These are phyloP conservation scores for Pseudonitzschia pungens DNA, from an alignment of 108 stramenopile species.

Conservation along the genomic window DNA sequence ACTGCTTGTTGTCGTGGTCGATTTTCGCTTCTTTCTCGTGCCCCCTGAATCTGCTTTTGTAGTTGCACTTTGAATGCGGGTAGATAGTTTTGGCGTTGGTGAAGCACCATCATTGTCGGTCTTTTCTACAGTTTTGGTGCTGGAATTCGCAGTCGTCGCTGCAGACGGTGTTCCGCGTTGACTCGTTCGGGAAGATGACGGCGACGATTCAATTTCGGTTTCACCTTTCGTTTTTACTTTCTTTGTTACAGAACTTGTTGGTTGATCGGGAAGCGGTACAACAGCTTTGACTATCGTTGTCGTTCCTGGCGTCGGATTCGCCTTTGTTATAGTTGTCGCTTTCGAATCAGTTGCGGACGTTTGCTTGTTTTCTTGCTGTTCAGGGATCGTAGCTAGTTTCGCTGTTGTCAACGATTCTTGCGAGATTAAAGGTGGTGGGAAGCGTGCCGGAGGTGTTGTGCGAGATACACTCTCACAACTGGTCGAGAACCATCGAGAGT, in stretches of 20 bases:
- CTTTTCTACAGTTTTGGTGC: neutral
- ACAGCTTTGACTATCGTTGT: neutral
- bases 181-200: neutral
- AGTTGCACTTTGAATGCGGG: neutral
- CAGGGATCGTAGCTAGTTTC: neutral
- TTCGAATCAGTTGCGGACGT: neutral
- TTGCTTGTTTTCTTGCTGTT: conserved; percentile 9
- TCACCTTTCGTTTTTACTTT: neutral
- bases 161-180: neutral
- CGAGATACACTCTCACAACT: conserved; percentile 16
- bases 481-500: conserved; percentile 64
- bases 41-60: neutral
- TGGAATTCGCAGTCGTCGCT: neutral
- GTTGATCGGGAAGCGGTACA: neutral
- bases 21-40: conserved; percentile 2
- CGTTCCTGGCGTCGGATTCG: neutral
- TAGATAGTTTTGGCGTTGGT: neutral
- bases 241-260: neutral
- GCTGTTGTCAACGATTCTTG: neutral
- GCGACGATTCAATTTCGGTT: neutral
- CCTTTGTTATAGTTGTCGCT: neutral
- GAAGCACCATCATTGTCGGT: neutral
- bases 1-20: conserved; percentile 1
- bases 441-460: neutral
- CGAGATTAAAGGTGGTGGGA: neutral